phyloP scores from a whole-genome alignment of 352 stramenopile species.

The Thalassiosira ordinaria region DNA sequence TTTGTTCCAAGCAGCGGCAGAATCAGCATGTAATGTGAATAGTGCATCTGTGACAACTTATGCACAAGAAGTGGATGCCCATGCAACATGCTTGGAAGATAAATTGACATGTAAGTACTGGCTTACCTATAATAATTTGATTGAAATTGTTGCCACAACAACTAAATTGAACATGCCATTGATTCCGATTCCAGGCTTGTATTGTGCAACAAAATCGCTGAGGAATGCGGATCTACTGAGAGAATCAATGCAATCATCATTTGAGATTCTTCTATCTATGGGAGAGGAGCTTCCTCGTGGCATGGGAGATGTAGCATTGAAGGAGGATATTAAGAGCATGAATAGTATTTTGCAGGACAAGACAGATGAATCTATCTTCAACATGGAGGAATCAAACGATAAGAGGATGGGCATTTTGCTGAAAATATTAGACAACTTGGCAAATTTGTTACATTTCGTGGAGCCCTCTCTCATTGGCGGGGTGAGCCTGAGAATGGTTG shows the following conservation, averaged over 20 bases:
- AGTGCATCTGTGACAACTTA: not conserved
- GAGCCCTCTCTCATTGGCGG: not conserved
- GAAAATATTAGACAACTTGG: not conserved
- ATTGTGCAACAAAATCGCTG: not conserved
- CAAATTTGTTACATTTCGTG: not conserved
- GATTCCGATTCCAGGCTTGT: too few species aligned
- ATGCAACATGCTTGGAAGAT: constrained; percentile 25
- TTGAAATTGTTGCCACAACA: too few species aligned
- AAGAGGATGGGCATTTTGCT: not conserved
- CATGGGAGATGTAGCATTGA: not conserved
- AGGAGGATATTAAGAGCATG: not conserved
- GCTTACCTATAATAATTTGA: too few species aligned
- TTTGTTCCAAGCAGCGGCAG: constrained; percentile 8
- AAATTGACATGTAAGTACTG: constrained; percentile 27
- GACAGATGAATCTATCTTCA: constrained; percentile 1
- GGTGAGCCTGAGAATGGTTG: constrained; percentile 6
- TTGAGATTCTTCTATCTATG: not conserved
- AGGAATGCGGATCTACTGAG: not conserved
- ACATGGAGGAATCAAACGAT: not conserved
- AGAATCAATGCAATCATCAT: not conserved
- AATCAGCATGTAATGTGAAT: constrained; percentile 22
- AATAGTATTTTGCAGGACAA: not conserved
- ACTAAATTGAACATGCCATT: too few species aligned
- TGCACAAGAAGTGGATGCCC: not conserved
- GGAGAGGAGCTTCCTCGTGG: not conserved